Percentiles rank a stretch among this genome's conserved stretches.
These are phyloP conservation scores for Erysimum pusillum DNA, from an alignment of 441 rosid genomes.

Conservation along the genomic window DNA sequence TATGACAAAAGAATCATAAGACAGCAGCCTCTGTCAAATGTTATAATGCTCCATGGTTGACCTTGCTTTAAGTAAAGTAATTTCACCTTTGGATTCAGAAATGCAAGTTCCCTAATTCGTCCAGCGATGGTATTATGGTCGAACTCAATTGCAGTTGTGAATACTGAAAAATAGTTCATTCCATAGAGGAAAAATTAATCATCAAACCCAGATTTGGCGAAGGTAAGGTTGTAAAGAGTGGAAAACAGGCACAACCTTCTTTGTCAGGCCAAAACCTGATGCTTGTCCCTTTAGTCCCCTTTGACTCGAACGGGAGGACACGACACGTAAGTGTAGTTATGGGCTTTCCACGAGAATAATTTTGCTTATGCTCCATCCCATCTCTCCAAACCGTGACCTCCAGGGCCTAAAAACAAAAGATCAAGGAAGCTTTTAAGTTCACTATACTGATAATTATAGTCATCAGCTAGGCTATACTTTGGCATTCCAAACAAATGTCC, in stretches of 20 bases:
- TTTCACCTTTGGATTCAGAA: slow-evolving; percentile 87
- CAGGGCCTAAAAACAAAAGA: slow-evolving; percentile 57
- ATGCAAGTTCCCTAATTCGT: slow-evolving; percentile 94
- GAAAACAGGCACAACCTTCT: slow-evolving; percentile 65
- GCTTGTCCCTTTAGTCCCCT: slow-evolving; percentile 70
- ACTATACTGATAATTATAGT: background rate
- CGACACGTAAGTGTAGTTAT: slow-evolving; percentile 62
- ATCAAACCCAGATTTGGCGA: slow-evolving; percentile 22
- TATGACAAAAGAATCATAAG: slow-evolving; percentile 24
- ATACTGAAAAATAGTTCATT: slow-evolving; percentile 60
- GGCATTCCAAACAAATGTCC: slow-evolving; percentile 18
- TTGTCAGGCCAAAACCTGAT: slow-evolving; percentile 97
- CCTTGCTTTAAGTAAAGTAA: slow-evolving; percentile 31
- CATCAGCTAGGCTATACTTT: slow-evolving; percentile 10
- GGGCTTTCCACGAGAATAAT: slow-evolving; percentile 94
- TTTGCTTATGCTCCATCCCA: slow-evolving; percentile 82
- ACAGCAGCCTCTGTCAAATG: slow-evolving; percentile 13
- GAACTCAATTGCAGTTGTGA: slow-evolving; percentile 83
- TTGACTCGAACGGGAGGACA: slow-evolving; percentile 70
- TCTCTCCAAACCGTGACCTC: slow-evolving; percentile 94
- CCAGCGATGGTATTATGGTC: slow-evolving; percentile 87
- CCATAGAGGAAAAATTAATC: slow-evolving; percentile 37
- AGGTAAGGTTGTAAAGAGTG: background rate
- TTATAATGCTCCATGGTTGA: slow-evolving; percentile 4
- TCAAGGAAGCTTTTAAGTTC: slow-evolving; percentile 2